Evolutionary conservation across 352 stramenopile genomes (phyloP).

Genomic region (Elongisporangium anandrum): DNA sequence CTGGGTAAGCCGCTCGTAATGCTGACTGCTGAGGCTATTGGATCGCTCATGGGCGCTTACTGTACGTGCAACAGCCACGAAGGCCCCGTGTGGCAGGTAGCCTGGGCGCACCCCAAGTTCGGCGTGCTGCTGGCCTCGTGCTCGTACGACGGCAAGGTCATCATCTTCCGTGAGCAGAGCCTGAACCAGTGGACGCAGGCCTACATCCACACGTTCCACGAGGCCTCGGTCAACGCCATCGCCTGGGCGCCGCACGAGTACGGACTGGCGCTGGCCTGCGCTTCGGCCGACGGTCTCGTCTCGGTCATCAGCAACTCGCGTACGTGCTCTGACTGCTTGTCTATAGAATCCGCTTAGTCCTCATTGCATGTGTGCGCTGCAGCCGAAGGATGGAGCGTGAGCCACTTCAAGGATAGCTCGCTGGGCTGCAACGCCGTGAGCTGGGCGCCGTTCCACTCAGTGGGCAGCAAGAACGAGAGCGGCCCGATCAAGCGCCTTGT

Average conservation of each 20-base stretch:
- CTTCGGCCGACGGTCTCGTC: constrained; percentile 94
- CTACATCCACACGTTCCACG: constrained; percentile 87
- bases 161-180: constrained; percentile 95
- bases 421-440: constrained; percentile 96
- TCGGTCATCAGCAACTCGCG: constrained; percentile 81
- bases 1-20: constrained; percentile 38
- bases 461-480: constrained; percentile 38
- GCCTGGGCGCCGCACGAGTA: constrained; percentile 97
- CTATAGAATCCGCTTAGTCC: neutral
- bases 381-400: constrained; percentile 88
- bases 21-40: neutral
- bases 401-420: constrained; percentile 92
- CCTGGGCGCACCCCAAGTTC: constrained; percentile 98
- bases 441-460: constrained; percentile 91
- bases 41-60: neutral
- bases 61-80: constrained; percentile 89
- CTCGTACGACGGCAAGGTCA: constrained; percentile 97
- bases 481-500: constrained; percentile 81
- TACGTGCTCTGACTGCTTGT: constrained; percentile 24
- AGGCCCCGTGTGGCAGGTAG: constrained; percentile 97
- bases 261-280: constrained; percentile 92
- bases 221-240: constrained; percentile 93
- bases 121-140: constrained; percentile 95
- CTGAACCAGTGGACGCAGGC: constrained; percentile 93
- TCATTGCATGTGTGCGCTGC: constrained; percentile 12